A percentile compares a stretch with the other conserved stretches of the same genome.
Conservation (phyloP, 2,329 filamentous ascomycete species). For the Alternaria ventricosa region DNA sequence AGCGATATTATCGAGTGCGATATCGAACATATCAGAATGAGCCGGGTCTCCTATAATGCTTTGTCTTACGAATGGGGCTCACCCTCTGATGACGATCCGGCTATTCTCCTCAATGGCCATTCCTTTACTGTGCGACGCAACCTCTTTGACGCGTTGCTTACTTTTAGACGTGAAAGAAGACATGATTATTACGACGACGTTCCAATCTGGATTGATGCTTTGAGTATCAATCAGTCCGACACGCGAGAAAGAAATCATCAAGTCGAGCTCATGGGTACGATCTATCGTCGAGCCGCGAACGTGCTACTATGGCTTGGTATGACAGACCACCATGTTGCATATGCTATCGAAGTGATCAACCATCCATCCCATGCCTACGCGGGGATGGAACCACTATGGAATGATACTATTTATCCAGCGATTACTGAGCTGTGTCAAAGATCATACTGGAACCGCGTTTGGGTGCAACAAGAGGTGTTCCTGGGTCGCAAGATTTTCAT, state of each 20-base stretch:
- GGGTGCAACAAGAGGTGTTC: neutral
- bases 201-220: neutral
- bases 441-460: neutral
- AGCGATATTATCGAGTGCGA: too few species aligned
- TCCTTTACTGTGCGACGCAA: neutral
- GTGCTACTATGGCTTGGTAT: neutral
- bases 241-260: neutral
- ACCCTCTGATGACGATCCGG: neutral
- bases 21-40: too few species aligned
- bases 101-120: neutral
- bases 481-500: neutral
- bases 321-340: too few species aligned
- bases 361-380: too few species aligned
- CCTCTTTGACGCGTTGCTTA: neutral
- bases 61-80: neutral
- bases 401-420: too few species aligned
- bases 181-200: rapidly evolving
- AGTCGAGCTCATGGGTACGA: neutral
- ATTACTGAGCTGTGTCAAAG: neutral
- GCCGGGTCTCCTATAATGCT: too few species aligned
- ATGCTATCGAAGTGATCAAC: too few species aligned
- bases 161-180: too few species aligned
- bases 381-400: too few species aligned
- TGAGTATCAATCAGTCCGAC: neutral
- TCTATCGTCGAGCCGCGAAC: neutral